Evolutionary conservation across 148 eudicot species (phyloP).

Genomic region (Arbutus unedo): DNA sequence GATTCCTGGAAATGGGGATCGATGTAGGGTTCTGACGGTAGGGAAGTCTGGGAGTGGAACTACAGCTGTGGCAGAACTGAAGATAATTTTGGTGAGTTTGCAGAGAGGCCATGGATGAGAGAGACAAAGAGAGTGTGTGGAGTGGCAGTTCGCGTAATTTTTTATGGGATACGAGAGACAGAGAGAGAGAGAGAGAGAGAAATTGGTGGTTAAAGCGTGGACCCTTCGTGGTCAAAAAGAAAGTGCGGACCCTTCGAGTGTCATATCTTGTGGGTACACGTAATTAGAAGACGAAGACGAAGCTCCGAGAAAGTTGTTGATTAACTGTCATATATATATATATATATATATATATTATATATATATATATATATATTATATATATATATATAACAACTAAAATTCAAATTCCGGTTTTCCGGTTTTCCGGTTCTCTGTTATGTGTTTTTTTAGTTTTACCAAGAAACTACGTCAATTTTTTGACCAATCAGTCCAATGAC

Average conservation of each 20-base stretch:
- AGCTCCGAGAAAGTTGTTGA: slow-evolving; percentile 13
- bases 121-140: neutral
- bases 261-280: slow-evolving; percentile 1
- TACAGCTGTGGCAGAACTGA: slow-evolving; percentile 11
- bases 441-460: too few species aligned
- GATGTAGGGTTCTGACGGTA: slow-evolving; percentile 22
- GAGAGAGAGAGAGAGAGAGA: too few species aligned
- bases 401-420: too few species aligned
- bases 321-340: slow-evolving; percentile 15
- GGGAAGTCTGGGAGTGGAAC: slow-evolving; percentile 16
- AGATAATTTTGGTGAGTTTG: slow-evolving; percentile 19
- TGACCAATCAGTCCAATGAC: too few species aligned
- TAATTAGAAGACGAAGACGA: slow-evolving; percentile 6
- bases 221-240: too few species aligned
- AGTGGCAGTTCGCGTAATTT: slow-evolving; percentile 22
- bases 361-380: too few species aligned
- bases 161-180: neutral
- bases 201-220: slow-evolving; percentile 4
- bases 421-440: too few species aligned
- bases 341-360: too few species aligned
- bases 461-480: too few species aligned
- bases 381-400: too few species aligned
- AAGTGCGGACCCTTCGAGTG: neutral
- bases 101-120: slow-evolving; percentile 36
- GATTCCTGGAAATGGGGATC: slow-evolving; percentile 20